Percentiles rank a stretch among this genome's conserved stretches.
These are phyloP conservation scores for Penicillium sp. DNA, from an alignment of 2,329 filamentous ascomycete genomes.

Conservation along the genomic window DNA sequence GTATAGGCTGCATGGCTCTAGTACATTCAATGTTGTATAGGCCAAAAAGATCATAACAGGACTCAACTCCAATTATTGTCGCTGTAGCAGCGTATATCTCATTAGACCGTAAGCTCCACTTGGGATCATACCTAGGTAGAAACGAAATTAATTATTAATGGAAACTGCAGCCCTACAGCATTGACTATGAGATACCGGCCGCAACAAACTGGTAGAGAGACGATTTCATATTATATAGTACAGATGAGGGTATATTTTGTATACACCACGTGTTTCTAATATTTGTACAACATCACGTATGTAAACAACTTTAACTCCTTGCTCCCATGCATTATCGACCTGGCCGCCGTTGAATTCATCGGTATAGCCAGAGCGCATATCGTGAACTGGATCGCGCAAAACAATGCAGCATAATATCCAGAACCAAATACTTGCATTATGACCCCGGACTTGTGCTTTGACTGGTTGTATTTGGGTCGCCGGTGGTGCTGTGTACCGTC, in stretches of 20 bases:
- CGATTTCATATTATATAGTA: constrained; percentile 6
- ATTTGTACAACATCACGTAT: constrained; percentile 7
- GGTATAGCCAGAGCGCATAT: background rate
- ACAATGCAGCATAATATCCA: background rate
- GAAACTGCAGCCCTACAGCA: background rate
- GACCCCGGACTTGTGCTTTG: constrained; percentile 19
- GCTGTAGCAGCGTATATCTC: background rate
- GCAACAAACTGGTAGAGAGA: background rate
- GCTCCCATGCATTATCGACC: constrained; percentile 1
- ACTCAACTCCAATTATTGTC: background rate
- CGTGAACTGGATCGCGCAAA: background rate
- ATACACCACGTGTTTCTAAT: constrained; percentile 1
- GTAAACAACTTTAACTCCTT: constrained; percentile 3
- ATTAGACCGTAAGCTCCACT: background rate
- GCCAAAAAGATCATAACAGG: background rate
- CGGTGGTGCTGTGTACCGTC: constrained; percentile 60
- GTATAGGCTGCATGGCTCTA: background rate
- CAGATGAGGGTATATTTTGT: background rate
- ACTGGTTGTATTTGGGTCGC: constrained; percentile 17
- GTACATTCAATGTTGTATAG: background rate
- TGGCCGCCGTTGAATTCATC: background rate
- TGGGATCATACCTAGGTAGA: background rate
- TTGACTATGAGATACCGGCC: background rate
- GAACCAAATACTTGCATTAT: constrained; percentile 11
- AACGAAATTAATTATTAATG: background rate